Conservation (phyloP, 108 stramenopile species). For the Heterococcus sp. region DNA sequence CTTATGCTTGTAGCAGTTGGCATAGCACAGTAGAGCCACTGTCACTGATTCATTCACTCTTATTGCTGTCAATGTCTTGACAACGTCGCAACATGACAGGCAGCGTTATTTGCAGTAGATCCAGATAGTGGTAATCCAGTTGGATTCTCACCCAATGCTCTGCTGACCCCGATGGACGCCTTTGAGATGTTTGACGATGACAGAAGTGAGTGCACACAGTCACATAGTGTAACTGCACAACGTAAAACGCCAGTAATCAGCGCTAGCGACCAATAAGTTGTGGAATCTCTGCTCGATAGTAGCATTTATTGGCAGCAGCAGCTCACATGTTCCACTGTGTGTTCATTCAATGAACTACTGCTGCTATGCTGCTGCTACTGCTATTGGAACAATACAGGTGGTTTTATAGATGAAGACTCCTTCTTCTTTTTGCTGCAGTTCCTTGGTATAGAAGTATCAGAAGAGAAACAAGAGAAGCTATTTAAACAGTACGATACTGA, state of each 20-base stretch:
- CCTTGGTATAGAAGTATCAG: conserved; percentile 53
- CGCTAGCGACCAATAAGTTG: no score
- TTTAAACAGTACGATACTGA: conserved; percentile 63
- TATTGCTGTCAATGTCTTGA: no score
- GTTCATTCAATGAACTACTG: no score
- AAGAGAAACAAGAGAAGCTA: conserved; percentile 56
- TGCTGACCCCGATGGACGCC: conserved; percentile 60
- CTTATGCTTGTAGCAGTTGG: no score
- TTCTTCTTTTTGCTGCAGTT: conserved; percentile 66
- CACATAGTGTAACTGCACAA: no score
- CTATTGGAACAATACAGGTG: conserved; percentile 19
- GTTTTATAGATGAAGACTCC: conserved; percentile 67
- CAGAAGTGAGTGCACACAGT: conserved; percentile 6
- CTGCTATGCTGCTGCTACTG: no score
- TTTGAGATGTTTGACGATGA: conserved; percentile 72
- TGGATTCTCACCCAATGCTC: conserved; percentile 54
- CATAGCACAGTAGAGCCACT: no score
- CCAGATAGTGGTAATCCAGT: conserved; percentile 59
- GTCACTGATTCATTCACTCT: no score
- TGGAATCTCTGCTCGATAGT: no score
- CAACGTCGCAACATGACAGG: background rate
- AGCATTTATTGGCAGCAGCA: no score
- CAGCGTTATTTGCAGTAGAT: conserved; percentile 58
- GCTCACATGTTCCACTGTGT: no score
- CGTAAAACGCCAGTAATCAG: no score